Conservation (phyloP, 805 yeast species). For the Wickerhamiella hasegawae region DNA sequence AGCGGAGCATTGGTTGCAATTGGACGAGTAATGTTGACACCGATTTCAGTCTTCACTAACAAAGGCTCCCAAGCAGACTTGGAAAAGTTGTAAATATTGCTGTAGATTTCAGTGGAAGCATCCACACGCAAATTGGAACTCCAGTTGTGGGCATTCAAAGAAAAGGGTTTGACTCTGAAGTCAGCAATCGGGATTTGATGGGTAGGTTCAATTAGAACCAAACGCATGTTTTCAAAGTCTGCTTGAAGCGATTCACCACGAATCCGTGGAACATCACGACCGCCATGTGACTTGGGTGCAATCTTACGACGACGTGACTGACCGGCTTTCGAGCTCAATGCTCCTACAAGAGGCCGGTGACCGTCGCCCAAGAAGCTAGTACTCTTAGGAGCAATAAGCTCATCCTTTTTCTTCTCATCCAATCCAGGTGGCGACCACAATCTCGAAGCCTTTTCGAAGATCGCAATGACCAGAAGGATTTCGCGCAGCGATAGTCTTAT, state of each 20-base stretch:
- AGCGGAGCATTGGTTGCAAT: constrained; percentile 30
- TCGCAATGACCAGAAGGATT: constrained; percentile 59
- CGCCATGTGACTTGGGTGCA: background rate
- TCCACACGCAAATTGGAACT: constrained; percentile 65
- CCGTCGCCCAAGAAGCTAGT: background rate
- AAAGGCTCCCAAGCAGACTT: constrained; percentile 92
- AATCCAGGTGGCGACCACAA: constrained; percentile 10
- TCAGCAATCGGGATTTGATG: constrained; percentile 83
- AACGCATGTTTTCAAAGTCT: constrained; percentile 56
- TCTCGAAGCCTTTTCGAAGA: constrained; percentile 51
- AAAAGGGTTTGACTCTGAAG: constrained; percentile 55
- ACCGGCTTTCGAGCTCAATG: background rate
- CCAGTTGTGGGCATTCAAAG: constrained; percentile 62
- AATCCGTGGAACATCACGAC: background rate
- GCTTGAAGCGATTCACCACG: constrained; percentile 49
- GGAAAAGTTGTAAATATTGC: constrained; percentile 74
- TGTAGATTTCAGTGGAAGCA: constrained; percentile 43
- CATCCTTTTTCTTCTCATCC: background rate
- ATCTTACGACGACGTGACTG: background rate
- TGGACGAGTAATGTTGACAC: constrained; percentile 44
- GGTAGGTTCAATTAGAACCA: constrained; percentile 77
- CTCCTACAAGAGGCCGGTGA: background rate
- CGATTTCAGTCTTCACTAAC: constrained; percentile 73
- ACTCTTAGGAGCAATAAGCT: background rate
- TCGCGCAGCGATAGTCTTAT: constrained; percentile 77